Percentiles rank a stretch among this genome's conserved stretches.
These are phyloP conservation scores for Globisporangium ultimum DNA, from an alignment of 352 stramenopile genomes.

Conservation along the genomic window DNA sequence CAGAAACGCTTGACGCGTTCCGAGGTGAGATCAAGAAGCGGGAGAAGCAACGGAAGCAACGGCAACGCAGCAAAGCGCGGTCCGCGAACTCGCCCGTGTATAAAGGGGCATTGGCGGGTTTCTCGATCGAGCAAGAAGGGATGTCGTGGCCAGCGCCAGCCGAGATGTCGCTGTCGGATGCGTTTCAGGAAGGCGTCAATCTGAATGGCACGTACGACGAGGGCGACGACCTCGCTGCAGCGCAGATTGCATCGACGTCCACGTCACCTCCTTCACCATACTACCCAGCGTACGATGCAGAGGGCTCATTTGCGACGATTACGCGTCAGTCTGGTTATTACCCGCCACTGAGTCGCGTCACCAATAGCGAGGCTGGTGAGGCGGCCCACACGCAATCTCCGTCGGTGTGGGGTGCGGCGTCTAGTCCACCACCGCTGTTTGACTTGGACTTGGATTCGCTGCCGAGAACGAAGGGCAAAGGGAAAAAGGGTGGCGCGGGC, in stretches of 20 bases:
- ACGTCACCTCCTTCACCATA: slow-evolving; percentile 7
- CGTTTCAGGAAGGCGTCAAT: slow-evolving; percentile 29
- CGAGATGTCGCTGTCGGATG: slow-evolving; percentile 41
- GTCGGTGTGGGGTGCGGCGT: slow-evolving; percentile 32
- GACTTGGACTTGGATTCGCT: slow-evolving; percentile 23
- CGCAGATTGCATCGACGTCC: slow-evolving; percentile 6
- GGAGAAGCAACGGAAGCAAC: slow-evolving; percentile 58
- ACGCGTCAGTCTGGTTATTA: slow-evolving; percentile 78
- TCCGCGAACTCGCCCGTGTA: slow-evolving; percentile 25
- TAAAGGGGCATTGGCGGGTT: slow-evolving; percentile 22
- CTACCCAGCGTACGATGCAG: slow-evolving; percentile 18
- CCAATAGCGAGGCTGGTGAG: slow-evolving; percentile 7
- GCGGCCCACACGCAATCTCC: slow-evolving; percentile 24
- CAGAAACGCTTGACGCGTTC: slow-evolving; percentile 59
- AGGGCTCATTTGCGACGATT: slow-evolving; percentile 66
- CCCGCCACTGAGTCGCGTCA: slow-evolving; percentile 34
- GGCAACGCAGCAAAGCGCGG: slow-evolving; percentile 33
- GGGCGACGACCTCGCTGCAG: slow-evolving; percentile 9
- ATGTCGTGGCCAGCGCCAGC: slow-evolving; percentile 55
- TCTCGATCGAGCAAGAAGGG: slow-evolving; percentile 56
- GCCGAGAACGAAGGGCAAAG: slow-evolving; percentile 18
- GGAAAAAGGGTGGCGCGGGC: slow-evolving; percentile 56
- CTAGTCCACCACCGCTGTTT: slow-evolving; percentile 26
- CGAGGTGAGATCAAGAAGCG: slow-evolving; percentile 76
- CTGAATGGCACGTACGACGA: slow-evolving; percentile 16